Conservation (phyloP, 169 alveolate species). For the Miamiensis avidus region DNA sequence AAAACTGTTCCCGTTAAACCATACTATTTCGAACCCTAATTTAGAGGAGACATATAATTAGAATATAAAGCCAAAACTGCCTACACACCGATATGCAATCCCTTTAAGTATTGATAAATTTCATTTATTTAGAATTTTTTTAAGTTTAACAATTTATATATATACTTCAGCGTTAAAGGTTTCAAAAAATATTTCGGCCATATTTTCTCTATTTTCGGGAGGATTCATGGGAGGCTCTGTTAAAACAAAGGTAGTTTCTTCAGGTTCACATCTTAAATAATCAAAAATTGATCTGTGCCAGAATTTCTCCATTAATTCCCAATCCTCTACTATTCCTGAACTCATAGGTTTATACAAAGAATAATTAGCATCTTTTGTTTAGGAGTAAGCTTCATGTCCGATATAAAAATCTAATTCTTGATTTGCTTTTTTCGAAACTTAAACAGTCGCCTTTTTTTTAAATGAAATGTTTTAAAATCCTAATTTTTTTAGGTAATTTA, state of each 20-base stretch:
- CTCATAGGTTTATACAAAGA: constrained; percentile 39
- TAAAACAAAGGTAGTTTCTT: constrained; percentile 66
- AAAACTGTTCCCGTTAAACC: constrained; percentile 73
- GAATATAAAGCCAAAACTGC: constrained; percentile 77
- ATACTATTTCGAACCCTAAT: constrained; percentile 27
- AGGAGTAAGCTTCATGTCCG: constrained; percentile 69
- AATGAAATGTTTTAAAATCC: not conserved
- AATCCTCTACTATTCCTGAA: constrained; percentile 69
- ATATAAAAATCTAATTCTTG: constrained; percentile 65
- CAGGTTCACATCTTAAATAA: constrained; percentile 76
- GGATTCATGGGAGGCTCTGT: constrained; percentile 86
- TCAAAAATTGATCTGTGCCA: constrained; percentile 73
- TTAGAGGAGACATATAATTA: constrained; percentile 41
- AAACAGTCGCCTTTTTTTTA: constrained; percentile 18
- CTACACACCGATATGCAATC: constrained; percentile 75
- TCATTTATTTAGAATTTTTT: not conserved
- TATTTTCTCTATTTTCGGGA: constrained; percentile 81
- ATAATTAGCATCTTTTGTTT: constrained; percentile 37
- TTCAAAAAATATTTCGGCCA: constrained; percentile 83
- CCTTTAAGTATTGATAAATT: constrained; percentile 17
- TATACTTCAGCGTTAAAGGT: constrained; percentile 60
- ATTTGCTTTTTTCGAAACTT: constrained; percentile 37
- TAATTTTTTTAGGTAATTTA: no score
- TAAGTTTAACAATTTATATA: no score
- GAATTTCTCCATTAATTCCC: constrained; percentile 80